These are phyloP conservation scores for Schizonepeta tenuifolia DNA, from an alignment of 257 asterid genomes.

Conservation along the genomic window DNA sequence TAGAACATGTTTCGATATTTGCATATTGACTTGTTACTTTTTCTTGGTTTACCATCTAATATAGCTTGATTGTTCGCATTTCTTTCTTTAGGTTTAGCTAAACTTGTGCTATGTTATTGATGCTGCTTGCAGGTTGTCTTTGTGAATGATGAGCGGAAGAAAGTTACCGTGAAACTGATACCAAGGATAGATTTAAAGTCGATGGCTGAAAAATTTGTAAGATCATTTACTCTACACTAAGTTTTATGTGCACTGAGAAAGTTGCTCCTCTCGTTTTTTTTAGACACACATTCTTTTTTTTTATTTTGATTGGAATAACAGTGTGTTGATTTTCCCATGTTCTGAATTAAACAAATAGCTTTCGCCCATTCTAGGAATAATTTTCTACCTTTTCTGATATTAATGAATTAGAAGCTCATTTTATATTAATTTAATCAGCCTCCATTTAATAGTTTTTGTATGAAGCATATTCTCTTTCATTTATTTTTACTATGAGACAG, in stretches of 20 bases:
- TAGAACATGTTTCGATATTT: conserved; percentile 25
- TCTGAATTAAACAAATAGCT: neutral
- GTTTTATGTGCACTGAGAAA: conserved; percentile 7
- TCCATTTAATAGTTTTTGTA: neutral
- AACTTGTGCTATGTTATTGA: conserved; percentile 30
- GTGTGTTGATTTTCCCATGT: conserved; percentile 11
- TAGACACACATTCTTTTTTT: neutral
- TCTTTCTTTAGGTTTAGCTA: conserved; percentile 5
- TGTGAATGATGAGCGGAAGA: conserved; percentile 64
- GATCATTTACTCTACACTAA: conserved; percentile 25
- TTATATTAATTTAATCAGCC: neutral
- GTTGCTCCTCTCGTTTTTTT: neutral
- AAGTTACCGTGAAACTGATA: conserved; percentile 80
- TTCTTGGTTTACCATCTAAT: conserved; percentile 22
- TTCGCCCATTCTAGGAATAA: neutral
- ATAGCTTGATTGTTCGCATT: conserved; percentile 12
- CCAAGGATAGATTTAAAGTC: conserved; percentile 93
- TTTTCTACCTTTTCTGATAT: conserved; percentile 11
- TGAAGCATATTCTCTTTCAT: neutral
- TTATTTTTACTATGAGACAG: conserved; percentile 4
- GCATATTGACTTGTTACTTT: conserved; percentile 15
- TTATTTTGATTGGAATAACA: neutral
- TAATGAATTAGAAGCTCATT: neutral
- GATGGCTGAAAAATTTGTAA: conserved; percentile 93
- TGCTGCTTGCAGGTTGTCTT: conserved; percentile 64